phyloP scores from a whole-genome alignment of 2,329 filamentous ascomycete species.

The Exophiala aquamarina region DNA sequence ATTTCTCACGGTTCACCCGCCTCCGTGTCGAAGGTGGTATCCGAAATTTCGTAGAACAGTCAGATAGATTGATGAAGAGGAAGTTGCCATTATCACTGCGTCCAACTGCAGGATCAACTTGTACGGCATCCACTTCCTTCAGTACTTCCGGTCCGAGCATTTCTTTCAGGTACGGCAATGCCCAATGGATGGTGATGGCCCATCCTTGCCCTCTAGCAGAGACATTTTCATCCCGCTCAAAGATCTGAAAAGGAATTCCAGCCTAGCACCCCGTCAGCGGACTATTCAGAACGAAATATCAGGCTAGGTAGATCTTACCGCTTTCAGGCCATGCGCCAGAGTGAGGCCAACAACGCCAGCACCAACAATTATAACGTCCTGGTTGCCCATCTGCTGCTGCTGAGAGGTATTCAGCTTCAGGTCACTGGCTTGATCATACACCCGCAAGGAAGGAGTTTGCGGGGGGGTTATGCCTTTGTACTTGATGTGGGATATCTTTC shows the following conservation, averaged over 20 bases:
- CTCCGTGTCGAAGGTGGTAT: constrained; percentile 32
- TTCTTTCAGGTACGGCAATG: constrained; percentile 24
- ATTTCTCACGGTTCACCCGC: constrained; percentile 32
- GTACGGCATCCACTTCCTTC: constrained; percentile 26
- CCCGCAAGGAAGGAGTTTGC: too few relatives aligned
- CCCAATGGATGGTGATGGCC: constrained; percentile 38
- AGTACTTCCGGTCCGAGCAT: constrained; percentile 29
- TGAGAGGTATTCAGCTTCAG: too few relatives aligned
- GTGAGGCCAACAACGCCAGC: constrained; percentile 37
- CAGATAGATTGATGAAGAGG: constrained; percentile 33
- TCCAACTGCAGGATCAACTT: constrained; percentile 31
- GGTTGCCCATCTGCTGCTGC: constrained; percentile 12
- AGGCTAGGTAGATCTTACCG: constrained; percentile 28
- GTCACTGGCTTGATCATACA: too few relatives aligned
- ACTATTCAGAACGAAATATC: background rate
- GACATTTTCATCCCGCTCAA: constrained; percentile 32
- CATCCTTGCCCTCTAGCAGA: constrained; percentile 31
- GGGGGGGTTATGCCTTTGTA: too few relatives aligned
- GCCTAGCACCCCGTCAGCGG: constrained; percentile 20
- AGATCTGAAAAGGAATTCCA: constrained; percentile 33
- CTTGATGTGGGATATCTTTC: too few relatives aligned
- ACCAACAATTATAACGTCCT: constrained; percentile 36
- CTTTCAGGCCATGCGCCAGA: constrained; percentile 38
- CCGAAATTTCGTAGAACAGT: constrained; percentile 31
- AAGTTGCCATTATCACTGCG: constrained; percentile 30